Evolutionary conservation across 148 eudicot genomes (phyloP), one percentile per base, ranked within the genome.

Genomic region (Camellia sinensis): DNA sequence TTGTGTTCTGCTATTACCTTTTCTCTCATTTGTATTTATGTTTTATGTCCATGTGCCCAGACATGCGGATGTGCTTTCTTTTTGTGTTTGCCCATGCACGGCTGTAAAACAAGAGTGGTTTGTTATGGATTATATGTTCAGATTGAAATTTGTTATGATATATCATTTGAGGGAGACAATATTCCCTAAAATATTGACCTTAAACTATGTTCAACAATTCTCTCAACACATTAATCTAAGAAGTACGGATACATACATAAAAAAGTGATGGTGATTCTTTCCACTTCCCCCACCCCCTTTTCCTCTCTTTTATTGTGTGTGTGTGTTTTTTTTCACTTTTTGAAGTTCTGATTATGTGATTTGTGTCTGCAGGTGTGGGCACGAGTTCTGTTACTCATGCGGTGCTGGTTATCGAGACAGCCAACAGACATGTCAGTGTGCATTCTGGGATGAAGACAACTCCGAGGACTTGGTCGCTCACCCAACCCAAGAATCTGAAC

Each of bases 311-410:
- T 29, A 29, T 29, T 29, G 37, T 29, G 37, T 29, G 37, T 29
- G 37, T 29, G 37, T 29, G 1, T 29, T 29, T 29, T 29, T 29
- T 29, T 29, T 29, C 37, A 29, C 37, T 29, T 29, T 29, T 29
- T 6, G 65, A n/a, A 60, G 56, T 12, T 46, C 54, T 11, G 14
- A 1, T 18, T 48, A 41, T 18, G 43, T 41, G 14, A 44, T 67
- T 12, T 37, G 43, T 44, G 18, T 61, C 11, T 73, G 67, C 83
- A 93, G 97, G 90, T 91, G 94, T 60, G 92, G 94, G 52, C 93
- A 93, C 21, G 93, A 93, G 83, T 93, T 91, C 80, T 93, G 94
- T 66, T 91, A 87, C 73, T 86, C 93, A 6, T 93, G 94, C 77
- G 97, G 97, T 53, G 88, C 83, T 50, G 90, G 86, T 44, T 93